Evolutionary conservation across 208 protist species (phyloP).

Genomic region (Tritrichomonas musculus): DNA sequence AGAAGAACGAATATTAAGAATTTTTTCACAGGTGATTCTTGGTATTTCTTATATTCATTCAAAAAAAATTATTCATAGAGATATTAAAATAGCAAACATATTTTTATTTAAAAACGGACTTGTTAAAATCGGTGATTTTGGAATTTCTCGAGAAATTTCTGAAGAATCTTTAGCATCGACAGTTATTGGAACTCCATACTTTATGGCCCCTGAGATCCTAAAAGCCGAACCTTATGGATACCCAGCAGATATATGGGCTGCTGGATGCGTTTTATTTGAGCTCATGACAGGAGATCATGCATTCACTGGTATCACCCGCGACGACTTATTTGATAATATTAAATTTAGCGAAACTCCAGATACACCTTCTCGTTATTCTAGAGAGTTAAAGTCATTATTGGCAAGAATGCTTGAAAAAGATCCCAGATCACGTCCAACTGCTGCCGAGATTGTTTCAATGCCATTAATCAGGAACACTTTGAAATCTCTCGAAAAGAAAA

Average conservation of each 20-base stretch:
- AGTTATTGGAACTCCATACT: background rate
- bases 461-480: background rate
- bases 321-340: background rate
- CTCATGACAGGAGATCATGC: background rate
- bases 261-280: background rate
- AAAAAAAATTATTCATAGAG: background rate
- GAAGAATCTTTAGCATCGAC: background rate
- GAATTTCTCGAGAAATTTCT: background rate
- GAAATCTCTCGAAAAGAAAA: background rate
- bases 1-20: background rate
- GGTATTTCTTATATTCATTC: background rate
- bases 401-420: background rate
- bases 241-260: background rate
- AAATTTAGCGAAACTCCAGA: background rate
- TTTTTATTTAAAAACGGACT: background rate
- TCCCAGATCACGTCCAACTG: background rate
- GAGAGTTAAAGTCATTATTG: background rate
- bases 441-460: background rate
- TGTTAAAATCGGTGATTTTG: conserved; percentile 16
- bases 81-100: background rate
- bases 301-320: background rate
- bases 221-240: background rate
- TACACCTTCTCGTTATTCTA: background rate
- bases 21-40: background rate
- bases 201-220: background rate